Conservation (phyloP, 2,329 filamentous ascomycete species). For the Arthrobotrys megalospora region DNA sequence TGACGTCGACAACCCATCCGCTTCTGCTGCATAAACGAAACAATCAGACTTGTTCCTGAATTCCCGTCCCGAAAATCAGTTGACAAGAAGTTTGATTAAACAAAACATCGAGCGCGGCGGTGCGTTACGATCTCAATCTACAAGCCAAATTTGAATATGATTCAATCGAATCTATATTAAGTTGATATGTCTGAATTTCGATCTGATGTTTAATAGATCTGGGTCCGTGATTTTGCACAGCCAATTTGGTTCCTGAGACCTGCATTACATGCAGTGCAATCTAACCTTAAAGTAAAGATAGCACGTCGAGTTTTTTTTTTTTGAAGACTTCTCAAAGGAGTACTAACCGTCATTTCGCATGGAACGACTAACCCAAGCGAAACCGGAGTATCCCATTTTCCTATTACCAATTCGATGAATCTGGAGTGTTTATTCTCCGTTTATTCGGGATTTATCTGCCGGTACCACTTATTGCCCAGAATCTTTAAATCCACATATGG, state of each 20-base stretch:
- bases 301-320: not conserved
- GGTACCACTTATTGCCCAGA: slow-evolving; percentile 11
- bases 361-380: not conserved
- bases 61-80: not conserved
- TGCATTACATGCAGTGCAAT: not conserved
- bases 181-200: not conserved
- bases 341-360: slow-evolving; percentile 10
- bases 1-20: no score
- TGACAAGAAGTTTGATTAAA: not conserved
- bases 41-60: not conserved
- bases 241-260: slow-evolving; percentile 22
- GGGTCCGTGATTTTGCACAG: not conserved
- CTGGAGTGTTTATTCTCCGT: slow-evolving; percentile 11
- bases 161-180: slow-evolving; percentile 24
- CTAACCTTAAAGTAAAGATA: not conserved
- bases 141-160: slow-evolving; percentile 3
- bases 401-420: slow-evolving; percentile 15
- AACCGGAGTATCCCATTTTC: not conserved
- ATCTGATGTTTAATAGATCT: slow-evolving; percentile 12
- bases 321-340: not conserved
- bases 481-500: slow-evolving; percentile 1
- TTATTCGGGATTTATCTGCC: slow-evolving; percentile 10
- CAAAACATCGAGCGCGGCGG: not conserved
- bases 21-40: slow-evolving; percentile 2
- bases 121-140: not conserved